Conservation (phyloP, 2,329 filamentous ascomycete species). For the Diaporthe sp. region DNA sequence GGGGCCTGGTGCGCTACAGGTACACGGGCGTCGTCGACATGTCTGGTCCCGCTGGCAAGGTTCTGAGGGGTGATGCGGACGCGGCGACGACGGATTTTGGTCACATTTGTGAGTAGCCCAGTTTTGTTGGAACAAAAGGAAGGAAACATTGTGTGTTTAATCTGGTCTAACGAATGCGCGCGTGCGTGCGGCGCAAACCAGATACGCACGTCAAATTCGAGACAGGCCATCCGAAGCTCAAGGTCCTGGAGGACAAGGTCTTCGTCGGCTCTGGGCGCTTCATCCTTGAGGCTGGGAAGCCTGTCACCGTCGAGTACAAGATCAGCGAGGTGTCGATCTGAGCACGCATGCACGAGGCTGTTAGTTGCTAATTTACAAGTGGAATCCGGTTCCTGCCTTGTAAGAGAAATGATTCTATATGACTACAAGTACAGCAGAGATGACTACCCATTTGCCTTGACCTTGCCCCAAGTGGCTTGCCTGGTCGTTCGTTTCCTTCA, state of each 20-base stretch:
- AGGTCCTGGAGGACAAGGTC: slow-evolving; percentile 49
- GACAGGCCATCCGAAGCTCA: slow-evolving; percentile 47
- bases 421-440: slow-evolving; percentile 22
- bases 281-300: slow-evolving; percentile 51
- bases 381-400: neutral
- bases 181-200: neutral
- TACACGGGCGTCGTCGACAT: slow-evolving; percentile 52
- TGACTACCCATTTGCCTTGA: neutral
- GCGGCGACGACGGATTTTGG: slow-evolving; percentile 52
- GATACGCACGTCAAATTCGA: slow-evolving; percentile 50
- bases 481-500: neutral
- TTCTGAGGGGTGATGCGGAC: slow-evolving; percentile 46
- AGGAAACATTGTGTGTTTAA: neutral
- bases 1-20: slow-evolving; percentile 45
- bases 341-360: neutral
- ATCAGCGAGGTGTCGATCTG: slow-evolving; percentile 50
- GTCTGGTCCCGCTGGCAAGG: slow-evolving; percentile 43
- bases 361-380: neutral
- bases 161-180: neutral
- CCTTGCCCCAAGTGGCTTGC: neutral
- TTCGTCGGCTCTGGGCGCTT: slow-evolving; percentile 55
- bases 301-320: slow-evolving; percentile 55
- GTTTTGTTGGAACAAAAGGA: no score
- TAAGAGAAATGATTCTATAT: neutral
- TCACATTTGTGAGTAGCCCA: slow-evolving; percentile 46